phyloP scores from a whole-genome alignment of 371 early-diverging fungal genomes.

The Fennellomyces sp. region DNA sequence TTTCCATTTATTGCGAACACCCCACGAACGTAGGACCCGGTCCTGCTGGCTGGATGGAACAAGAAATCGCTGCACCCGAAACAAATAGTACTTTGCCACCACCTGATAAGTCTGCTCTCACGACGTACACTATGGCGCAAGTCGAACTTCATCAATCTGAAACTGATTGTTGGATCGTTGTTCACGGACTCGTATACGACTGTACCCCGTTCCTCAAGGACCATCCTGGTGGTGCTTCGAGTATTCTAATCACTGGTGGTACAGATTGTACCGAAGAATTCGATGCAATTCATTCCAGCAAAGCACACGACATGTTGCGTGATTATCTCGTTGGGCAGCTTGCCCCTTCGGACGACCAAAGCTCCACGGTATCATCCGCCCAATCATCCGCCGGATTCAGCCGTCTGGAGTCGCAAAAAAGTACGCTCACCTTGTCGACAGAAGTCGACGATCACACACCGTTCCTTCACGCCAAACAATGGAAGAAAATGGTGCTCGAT shows the following conservation, averaged over 20 bases:
- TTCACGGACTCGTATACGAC: conserved; percentile 85
- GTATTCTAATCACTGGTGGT: conserved; percentile 67
- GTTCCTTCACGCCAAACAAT: conserved; percentile 42
- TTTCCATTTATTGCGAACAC: conserved; percentile 48
- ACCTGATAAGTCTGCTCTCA: not conserved
- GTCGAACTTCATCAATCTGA: conserved; percentile 70
- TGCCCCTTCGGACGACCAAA: conserved; percentile 4
- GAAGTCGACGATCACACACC: conserved; percentile 6
- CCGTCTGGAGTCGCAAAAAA: not conserved
- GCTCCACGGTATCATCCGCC: conserved; percentile 11
- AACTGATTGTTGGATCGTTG: conserved; percentile 85
- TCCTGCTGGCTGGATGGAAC: conserved; percentile 56
- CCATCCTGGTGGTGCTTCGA: conserved; percentile 90
- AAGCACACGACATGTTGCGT: conserved; percentile 71
- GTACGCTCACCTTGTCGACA: conserved; percentile 8
- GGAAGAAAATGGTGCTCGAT: conserved; percentile 37
- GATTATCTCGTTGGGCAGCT: conserved; percentile 69
- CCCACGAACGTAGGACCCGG: conserved; percentile 48
- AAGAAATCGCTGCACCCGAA: not conserved
- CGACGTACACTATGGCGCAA: conserved; percentile 58
- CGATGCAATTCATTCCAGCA: conserved; percentile 85
- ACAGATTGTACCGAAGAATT: conserved; percentile 86
- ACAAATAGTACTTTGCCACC: not conserved
- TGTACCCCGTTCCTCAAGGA: conserved; percentile 81
- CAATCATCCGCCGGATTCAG: conserved; percentile 8